These are phyloP conservation scores for Globisporangium canariense DNA, from an alignment of 352 stramenopile genomes.

Conservation along the genomic window DNA sequence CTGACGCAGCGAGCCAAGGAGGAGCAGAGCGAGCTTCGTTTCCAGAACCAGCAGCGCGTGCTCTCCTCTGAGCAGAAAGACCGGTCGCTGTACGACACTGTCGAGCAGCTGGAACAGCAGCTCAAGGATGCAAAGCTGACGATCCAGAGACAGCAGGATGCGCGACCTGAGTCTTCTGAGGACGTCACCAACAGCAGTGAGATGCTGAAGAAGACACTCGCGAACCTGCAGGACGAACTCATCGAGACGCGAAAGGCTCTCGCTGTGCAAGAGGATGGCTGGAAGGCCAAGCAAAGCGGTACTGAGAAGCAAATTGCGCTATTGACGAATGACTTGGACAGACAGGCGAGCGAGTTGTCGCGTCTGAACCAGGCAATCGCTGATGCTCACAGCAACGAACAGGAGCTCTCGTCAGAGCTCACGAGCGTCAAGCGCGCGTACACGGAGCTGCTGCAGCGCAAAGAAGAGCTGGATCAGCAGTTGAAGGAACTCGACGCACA, in stretches of 20 bases:
- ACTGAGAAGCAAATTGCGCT: constrained; percentile 2
- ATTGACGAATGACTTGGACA: constrained; percentile 3
- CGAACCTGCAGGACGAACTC: constrained; percentile 31
- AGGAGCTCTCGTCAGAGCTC: constrained; percentile 2
- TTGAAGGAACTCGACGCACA: constrained; percentile 11
- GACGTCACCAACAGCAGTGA: constrained; percentile 16
- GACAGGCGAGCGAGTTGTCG: neutral
- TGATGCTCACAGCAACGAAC: neutral
- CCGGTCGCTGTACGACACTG: constrained; percentile 30
- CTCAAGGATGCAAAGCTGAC: constrained; percentile 18
- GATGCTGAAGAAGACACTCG: constrained; percentile 26
- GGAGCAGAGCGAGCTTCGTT: constrained; percentile 54
- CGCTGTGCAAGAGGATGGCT: constrained; percentile 25
- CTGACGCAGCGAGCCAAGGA: constrained; percentile 37
- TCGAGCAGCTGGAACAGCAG: constrained; percentile 35
- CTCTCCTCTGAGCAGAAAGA: constrained; percentile 39
- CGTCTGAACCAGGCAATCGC: neutral
- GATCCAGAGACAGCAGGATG: constrained; percentile 15
- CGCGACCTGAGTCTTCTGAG: constrained; percentile 14
- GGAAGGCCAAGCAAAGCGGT: constrained; percentile 10
- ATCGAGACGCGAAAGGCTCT: constrained; percentile 23
- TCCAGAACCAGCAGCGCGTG: constrained; percentile 57
- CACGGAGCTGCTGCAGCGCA: constrained; percentile 4
- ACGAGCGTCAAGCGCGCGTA: constrained; percentile 6
- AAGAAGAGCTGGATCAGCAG: constrained; percentile 16